Evolutionary conservation across 2,329 filamentous ascomycete species (phyloP).

Genomic region (Trichophyton mentagrophytes): DNA sequence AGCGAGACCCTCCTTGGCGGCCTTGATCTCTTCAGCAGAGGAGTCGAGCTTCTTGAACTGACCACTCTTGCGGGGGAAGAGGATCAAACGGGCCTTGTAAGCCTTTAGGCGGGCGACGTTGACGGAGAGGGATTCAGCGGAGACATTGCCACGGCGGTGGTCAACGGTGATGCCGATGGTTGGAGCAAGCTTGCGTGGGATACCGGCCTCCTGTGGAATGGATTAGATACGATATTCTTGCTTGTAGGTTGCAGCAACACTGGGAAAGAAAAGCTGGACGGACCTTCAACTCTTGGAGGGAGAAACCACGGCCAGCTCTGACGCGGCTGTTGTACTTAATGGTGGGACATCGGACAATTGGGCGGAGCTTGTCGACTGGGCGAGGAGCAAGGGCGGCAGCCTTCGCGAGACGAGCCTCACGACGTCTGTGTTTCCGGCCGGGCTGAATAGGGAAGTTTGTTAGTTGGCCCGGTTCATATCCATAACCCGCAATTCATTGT

Average conservation of each 20-base stretch:
- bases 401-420: slow-evolving; percentile 85
- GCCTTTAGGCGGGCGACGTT: slow-evolving; percentile 97
- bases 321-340: slow-evolving; percentile 99
- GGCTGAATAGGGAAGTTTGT: slow-evolving; percentile 46
- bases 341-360: slow-evolving; percentile 92
- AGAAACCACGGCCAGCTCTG: slow-evolving; percentile 94
- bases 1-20: slow-evolving; percentile 46
- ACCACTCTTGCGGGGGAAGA: slow-evolving; percentile 92
- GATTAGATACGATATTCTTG: neutral
- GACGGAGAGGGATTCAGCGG: slow-evolving; percentile 81
- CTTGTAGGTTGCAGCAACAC: neutral
- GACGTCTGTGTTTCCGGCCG: slow-evolving; percentile 88
- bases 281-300: slow-evolving; percentile 97
- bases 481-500: too few species aligned
- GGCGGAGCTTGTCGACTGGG: slow-evolving; percentile 92
- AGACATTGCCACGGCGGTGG: slow-evolving; percentile 90
- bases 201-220: slow-evolving; percentile 65
- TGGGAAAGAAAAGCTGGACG: slow-evolving; percentile 15
- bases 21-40: slow-evolving; percentile 67
- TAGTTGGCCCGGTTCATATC: slow-evolving; percentile 3
- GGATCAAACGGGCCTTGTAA: slow-evolving; percentile 90
- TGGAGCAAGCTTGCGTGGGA: slow-evolving; percentile 82
- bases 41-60: slow-evolving; percentile 88
- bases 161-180: slow-evolving; percentile 98
- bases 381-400: slow-evolving; percentile 89